Evolutionary conservation across 2,329 filamentous ascomycete genomes (phyloP), one percentile per base, ranked within the genome.

Genomic region (Phialophora macrospora): DNA sequence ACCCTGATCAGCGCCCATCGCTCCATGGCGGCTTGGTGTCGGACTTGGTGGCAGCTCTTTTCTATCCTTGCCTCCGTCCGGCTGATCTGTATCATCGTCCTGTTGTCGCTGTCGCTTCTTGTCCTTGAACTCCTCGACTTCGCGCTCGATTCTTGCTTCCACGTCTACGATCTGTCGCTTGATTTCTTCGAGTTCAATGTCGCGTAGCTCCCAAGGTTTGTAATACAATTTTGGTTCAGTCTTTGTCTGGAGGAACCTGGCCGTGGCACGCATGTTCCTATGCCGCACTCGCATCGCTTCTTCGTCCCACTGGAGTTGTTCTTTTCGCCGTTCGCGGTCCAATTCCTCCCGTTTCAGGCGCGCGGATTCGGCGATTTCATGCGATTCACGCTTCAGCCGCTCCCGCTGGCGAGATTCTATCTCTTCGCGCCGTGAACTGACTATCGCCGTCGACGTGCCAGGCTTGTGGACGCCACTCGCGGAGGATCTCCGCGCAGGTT

Each of bases 331-430:
- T 70, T 84, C 78, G 59, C 80, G 82, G 59, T 82, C 83, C 66
- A 92, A 78, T 73, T 87, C 85, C 51, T 88, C 87, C 59, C 87
- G 79, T 73, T 85, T 88, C 78, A 89, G 87, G 64, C 85, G 84
- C 75, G 87, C 87, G 68, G 85, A 85, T 70, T 86, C 87, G 76
- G 93, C 90, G 73, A 88, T 83, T 89, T 94, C 88, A 69, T 84
- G 84, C 70, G 83, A 85, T 76, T 92, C 88, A 73, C 86, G 83
- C 75, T 87, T 87, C 70, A 90, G 84, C 78, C 89, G 92, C 74
- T 90, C 90, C 74, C 90, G 87, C 77, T 93, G 92, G 71, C 89
- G 88, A 77, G 87, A 89, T 80, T 95, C 93, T 76, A 94, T 93
- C 76, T 94, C 93, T 68, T 85, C 85, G 64, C 91, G 88, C 72